phyloP scores from a whole-genome alignment of 1,139 yeast species.

The Barnettozyma hawaiiensis region DNA sequence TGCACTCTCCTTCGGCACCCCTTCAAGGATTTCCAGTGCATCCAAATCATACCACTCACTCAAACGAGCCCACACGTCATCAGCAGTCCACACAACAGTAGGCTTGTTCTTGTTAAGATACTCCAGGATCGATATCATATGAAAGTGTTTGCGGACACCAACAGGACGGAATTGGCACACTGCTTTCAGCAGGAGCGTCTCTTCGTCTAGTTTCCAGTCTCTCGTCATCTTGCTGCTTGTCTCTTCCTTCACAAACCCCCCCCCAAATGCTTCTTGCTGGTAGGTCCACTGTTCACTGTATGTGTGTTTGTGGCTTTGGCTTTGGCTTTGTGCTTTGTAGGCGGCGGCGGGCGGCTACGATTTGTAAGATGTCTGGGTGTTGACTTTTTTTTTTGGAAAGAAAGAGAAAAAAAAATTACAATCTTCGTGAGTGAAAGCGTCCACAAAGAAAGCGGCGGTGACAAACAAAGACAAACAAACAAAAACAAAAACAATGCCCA shows the following conservation, averaged over 20 bases:
- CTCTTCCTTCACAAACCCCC: neutral
- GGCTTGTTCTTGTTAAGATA: conserved; percentile 38
- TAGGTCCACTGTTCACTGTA: neutral
- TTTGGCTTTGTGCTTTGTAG: no score
- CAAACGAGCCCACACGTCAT: conserved; percentile 57
- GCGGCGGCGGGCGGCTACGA: no score
- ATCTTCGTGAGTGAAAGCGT: no score
- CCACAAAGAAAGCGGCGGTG: neutral
- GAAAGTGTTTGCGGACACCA: conserved; percentile 47
- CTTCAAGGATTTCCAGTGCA: conserved; percentile 50
- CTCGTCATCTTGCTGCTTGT: neutral
- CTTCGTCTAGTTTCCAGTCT: neutral
- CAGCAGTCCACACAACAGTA: conserved; percentile 32
- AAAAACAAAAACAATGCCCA: conserved; percentile 43
- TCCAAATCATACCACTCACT: conserved; percentile 48
- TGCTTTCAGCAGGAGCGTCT: conserved; percentile 47
- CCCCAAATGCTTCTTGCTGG: neutral
- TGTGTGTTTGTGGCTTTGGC: neutral
- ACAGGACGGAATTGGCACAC: conserved; percentile 67
- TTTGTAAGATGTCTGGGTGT: neutral
- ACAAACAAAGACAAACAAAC: neutral
- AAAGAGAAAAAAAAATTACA: no score
- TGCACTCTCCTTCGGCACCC: conserved; percentile 13
- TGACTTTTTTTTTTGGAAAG: no score
- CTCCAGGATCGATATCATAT: conserved; percentile 50